Percentiles rank a stretch among this genome's conserved stretches.
These are phyloP conservation scores for Marasmius fiardii DNA, from an alignment of 1,284 basidiomycete species.

Conservation along the genomic window DNA sequence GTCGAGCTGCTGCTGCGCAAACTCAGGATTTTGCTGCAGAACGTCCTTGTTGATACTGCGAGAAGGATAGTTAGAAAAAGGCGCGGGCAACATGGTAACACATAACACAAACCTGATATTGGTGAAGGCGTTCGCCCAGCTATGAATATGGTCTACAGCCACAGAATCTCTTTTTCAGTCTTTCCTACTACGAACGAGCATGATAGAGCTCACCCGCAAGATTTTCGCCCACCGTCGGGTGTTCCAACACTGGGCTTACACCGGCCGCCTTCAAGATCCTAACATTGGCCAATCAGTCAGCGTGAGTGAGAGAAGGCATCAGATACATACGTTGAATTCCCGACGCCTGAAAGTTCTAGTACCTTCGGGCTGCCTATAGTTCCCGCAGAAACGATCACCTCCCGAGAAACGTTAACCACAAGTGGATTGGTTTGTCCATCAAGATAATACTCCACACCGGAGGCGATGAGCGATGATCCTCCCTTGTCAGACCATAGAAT, in stretches of 20 bases:
- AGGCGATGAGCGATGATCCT: conserved; percentile 11
- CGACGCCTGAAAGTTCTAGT: conserved; percentile 27
- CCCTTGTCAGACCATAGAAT: conserved; percentile 20
- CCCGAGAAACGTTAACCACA: conserved; percentile 13
- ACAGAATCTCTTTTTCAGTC: not conserved
- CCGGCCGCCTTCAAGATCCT: conserved; percentile 22
- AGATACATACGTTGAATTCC: conserved; percentile 23
- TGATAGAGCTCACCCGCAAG: conserved; percentile 19
- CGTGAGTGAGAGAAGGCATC: not conserved
- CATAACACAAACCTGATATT: conserved; percentile 21
- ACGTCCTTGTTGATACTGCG: conserved; percentile 25
- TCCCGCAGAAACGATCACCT: conserved; percentile 26
- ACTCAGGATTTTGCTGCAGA: conserved; percentile 19
- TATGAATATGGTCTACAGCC: conserved; percentile 27
- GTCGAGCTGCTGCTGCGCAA: conserved; percentile 20
- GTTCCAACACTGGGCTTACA: conserved; percentile 18
- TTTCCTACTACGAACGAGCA: not conserved
- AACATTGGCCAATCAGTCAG: not conserved
- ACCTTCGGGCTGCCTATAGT: conserved; percentile 28
- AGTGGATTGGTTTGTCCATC: conserved; percentile 7
- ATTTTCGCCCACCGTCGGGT: conserved; percentile 27
- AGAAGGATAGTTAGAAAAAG: not conserved
- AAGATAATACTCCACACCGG: conserved; percentile 18
- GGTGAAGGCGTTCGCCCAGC: conserved; percentile 28
- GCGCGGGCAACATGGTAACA: not conserved